Conservation (phyloP, 2,329 filamentous ascomycete species). For the Paecilomyces formosus region DNA sequence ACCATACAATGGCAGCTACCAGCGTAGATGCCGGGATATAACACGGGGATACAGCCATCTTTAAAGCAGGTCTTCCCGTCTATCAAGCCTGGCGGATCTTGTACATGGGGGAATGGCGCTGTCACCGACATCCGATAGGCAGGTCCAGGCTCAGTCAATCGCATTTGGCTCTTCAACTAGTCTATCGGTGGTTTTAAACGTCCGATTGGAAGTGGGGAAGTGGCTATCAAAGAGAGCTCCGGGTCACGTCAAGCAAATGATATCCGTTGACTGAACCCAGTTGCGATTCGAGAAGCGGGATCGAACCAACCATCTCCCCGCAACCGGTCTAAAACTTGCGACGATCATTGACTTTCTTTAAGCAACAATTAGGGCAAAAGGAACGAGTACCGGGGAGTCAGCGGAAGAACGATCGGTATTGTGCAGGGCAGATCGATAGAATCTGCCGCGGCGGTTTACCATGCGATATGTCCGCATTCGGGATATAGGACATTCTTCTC, state of each 20-base stretch:
- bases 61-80: not conserved
- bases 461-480: not conserved
- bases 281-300: not conserved
- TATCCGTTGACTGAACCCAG: not conserved
- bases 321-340: not conserved
- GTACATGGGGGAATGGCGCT: constrained; percentile 7
- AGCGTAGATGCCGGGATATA: not conserved
- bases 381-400: not conserved
- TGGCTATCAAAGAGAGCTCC: not conserved
- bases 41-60: not conserved
- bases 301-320: not conserved
- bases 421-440: not conserved
- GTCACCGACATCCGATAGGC: not conserved
- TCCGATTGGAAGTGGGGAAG: not conserved
- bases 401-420: not conserved
- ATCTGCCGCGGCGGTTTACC: not conserved
- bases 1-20: not conserved
- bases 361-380: not conserved
- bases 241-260: not conserved
- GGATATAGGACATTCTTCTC: not conserved
- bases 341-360: not conserved
- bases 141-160: constrained; percentile 7
- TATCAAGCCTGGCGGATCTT: not conserved
- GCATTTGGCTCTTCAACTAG: constrained; percentile 19
- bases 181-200: constrained; percentile 2